Evolutionary conservation across 805 yeast genomes (phyloP), one percentile per base, ranked within the genome.

Genomic region (Zygoascus biomembranicola): DNA sequence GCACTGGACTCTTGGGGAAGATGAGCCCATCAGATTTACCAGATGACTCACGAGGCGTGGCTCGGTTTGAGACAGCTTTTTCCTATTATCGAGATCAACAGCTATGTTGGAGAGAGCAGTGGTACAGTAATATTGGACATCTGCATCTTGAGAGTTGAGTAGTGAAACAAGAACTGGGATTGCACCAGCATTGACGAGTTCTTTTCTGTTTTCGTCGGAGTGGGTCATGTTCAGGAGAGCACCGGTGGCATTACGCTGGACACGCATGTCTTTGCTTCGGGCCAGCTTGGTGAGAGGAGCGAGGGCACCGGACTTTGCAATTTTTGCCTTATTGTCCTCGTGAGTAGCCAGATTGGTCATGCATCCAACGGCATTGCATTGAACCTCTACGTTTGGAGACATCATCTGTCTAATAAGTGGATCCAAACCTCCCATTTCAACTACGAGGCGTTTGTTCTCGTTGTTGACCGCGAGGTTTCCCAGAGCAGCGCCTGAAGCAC

Each of bases 341-440:
- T 88, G 96, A 6, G 99, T 94, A 8, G 99, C 99, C 69, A 94
- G 79, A 67, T 94, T 94, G 39, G 99, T 94, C 66, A 94, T 90
- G 69, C 99, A 94, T 16, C 99, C 99, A 54, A 94, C 99, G 2
- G 99, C 99, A 67, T 94, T 94, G 71, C 99, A 94, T 72, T 94
- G 99, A 42, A 94, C 98, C 70, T 94, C 99, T 55, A 94, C 95
- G 65, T 94, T 94, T 52, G 94, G 81, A 43, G 95, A 85, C 85
- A 89, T 85, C 99, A 94, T 94, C 72, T 94, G 99, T 69, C 95
- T 84, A 63, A 94, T 94, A 47, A 94, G 79, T 5, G 98, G 98
- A 59, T 90, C 96, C 54, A 94, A 78, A 1, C 98, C 99, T 31
- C 98, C 98, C 97, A 94, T 89, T 65, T 92, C 96, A 16, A 95